Evolutionary conservation across 257 asterid species (phyloP), one percentile per base, ranked within the genome.

Genomic region (Euphrasia confusa): DNA sequence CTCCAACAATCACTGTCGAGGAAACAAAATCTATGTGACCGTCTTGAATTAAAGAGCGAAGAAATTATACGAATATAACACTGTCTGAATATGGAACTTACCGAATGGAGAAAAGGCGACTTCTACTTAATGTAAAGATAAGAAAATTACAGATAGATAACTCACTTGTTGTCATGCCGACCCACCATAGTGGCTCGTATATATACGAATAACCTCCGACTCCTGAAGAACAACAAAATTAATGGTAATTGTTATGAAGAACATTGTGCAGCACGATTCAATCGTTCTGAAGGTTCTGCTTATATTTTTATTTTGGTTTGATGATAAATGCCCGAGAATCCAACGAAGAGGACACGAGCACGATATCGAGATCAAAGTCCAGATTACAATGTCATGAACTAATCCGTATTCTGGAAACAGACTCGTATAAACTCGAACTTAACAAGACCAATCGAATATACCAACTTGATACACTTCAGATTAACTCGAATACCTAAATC

Each of bases 101-200:
- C 40, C 40, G 2, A 35, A 35, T 6, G 24, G 24, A 21, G 24
- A 21, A 21, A 21, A 21, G 24, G 12, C 49, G 37, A 48, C 37
- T 64, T 63, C 39, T 50, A 60, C 42, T 27, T 45, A 49, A 61
- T 14, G 33, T 13, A 5, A 45, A 21, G 55, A 21, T 50, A 32
- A 54, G 64, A 64, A 57, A 18, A 60, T 32, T 55, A 69, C 32
- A 60, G 10, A 58, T 35, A 50, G 15, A 50, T 60, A 77, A 77
- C 95, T 82, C 78, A 85, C 96, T 88, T 65, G 96, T 79, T 70
- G 77, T 83, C 93, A 88, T 78, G 80, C 96, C 96, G 63, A 76
- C 79, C 96, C 96, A 88, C 96, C 96, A 88, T 40, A 88, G 80
- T 64, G 96, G 96, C 76, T 88, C 96, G 27, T 68, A 80, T 10